These are phyloP conservation scores for Suhomyces vadensis DNA, from an alignment of 805 yeast species.

Conservation along the genomic window DNA sequence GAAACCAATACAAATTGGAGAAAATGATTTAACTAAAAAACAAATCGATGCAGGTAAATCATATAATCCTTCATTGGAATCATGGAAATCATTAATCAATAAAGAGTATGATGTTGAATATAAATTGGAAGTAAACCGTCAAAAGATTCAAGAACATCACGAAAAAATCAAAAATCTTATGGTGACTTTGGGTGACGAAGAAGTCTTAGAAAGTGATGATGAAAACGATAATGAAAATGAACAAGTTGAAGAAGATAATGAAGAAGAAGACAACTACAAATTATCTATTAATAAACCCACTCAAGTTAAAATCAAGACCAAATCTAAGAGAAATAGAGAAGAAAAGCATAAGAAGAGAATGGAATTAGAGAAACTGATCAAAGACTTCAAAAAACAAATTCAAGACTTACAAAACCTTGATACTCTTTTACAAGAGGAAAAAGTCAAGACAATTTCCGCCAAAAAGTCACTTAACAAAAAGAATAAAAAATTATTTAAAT, in stretches of 20 bases:
- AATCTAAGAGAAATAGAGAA: constrained; percentile 71
- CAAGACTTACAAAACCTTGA: constrained; percentile 49
- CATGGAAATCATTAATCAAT: constrained; percentile 75
- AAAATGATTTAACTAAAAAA: constrained; percentile 36
- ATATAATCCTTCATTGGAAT: constrained; percentile 82
- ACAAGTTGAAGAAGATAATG: constrained; percentile 29
- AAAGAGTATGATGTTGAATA: constrained; percentile 68
- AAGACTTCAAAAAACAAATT: constrained; percentile 60
- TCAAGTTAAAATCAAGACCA: constrained; percentile 68
- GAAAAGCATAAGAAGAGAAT: constrained; percentile 60
- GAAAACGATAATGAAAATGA: constrained; percentile 41
- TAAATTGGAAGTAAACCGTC: constrained; percentile 63
- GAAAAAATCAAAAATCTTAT: constrained; percentile 66
- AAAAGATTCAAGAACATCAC: constrained; percentile 61
- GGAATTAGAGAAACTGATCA: constrained; percentile 56
- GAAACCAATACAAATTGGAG: constrained; percentile 55
- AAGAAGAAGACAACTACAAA: constrained; percentile 34
- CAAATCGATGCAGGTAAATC: constrained; percentile 87
- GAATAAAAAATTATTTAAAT: constrained; percentile 42
- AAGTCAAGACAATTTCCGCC: constrained; percentile 35
- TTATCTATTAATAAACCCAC: constrained; percentile 77
- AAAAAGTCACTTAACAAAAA: constrained; percentile 27
- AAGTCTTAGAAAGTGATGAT: constrained; percentile 43
- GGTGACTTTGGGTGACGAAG: constrained; percentile 59
- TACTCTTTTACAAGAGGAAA: constrained; percentile 23